phyloP scores from a whole-genome alignment of 2,329 filamentous ascomycete genomes.

The Penicillium sumatraense region DNA sequence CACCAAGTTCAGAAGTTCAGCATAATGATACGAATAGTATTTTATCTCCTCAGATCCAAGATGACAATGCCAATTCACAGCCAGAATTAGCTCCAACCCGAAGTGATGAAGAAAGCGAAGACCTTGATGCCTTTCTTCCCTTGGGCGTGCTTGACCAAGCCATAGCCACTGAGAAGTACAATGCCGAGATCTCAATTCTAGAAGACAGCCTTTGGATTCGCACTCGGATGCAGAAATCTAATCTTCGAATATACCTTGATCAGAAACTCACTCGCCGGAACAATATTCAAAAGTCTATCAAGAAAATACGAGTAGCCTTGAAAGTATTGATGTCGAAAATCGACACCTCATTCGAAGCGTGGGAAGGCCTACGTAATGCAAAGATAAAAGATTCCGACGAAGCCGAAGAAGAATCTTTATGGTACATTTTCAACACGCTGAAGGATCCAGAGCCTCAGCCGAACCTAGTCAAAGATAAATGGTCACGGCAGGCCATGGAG shows the following conservation, averaged over 20 bases:
- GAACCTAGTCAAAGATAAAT: constrained; percentile 34
- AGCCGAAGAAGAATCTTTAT: constrained; percentile 49
- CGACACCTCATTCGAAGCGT: constrained; percentile 44
- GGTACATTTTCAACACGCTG: constrained; percentile 57
- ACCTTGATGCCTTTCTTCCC: constrained; percentile 3
- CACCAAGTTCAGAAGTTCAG: neutral
- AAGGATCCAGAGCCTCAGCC: constrained; percentile 42
- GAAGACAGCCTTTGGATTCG: constrained; percentile 44
- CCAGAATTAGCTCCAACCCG: neutral
- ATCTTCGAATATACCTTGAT: constrained; percentile 44
- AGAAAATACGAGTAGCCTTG: constrained; percentile 39
- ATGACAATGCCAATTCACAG: neutral
- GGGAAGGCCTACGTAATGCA: constrained; percentile 36
- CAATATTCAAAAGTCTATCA: constrained; percentile 38
- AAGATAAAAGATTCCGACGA: constrained; percentile 9
- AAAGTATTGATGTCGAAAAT: constrained; percentile 45
- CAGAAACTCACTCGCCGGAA: constrained; percentile 45
- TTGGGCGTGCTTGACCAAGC: constrained; percentile 8
- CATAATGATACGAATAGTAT: too few relatives aligned
- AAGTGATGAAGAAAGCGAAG: neutral
- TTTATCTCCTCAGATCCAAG: neutral
- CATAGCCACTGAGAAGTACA: constrained; percentile 11
- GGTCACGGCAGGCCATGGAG: constrained; percentile 42
- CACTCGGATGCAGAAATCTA: constrained; percentile 22
- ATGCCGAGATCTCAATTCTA: constrained; percentile 30